Base-by-base conservation (phyloP, 2,329 filamentous ascomycete genomes). In the Colletotrichum tropicale region DNA sequence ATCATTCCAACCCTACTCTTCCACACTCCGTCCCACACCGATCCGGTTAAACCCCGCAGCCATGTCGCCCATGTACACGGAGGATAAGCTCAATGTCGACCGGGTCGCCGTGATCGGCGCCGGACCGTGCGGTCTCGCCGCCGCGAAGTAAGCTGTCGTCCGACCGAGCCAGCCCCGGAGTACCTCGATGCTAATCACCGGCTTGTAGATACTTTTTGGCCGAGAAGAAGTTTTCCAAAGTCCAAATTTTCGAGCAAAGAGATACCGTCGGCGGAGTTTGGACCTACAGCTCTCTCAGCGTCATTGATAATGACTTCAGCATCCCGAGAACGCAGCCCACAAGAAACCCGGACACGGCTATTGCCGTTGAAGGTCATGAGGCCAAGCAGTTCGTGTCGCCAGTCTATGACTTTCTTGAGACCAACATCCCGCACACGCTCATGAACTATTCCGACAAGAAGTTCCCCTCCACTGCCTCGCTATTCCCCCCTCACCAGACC, bases 231-330 rank as follows among this genome's bases (percentile, higher is more conserved):
- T 95, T 95, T 79, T 86, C 90, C 12, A 88, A 87, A 21, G 91
- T 96, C 52, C 88, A 91, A 24, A 82, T 96, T 13, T 95, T 93
- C 78, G 94, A 96, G 81, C 94, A 96, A 82, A 89, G 93, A 64
- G 85, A 87, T 52, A 87, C 86, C 9, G 87, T 91, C 3, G 94
- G 94, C 18, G 94, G 94, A 1, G 89, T 94, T 7, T 96, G 94
- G 94, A 94, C 94, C 77, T 93, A 94, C 79, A 91, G 88, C 38
- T 70, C 80, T 2, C 62, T 80, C 6, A 78, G 72, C 34, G 70
- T 75, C 43, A 38, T 73, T 28, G 78, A 79, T 65, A 61, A 71
- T 24, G 79, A 77, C 56, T 80, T 80, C 66, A 75, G 69, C 13
- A 74, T 80, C 6, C 79, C 78, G 9, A 67, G 84, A 52, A 83